Evolutionary conservation across 371 early-diverging fungal genomes (phyloP), one percentile per base, ranked within the genome.

Genomic region (Zychaea mexicana): DNA sequence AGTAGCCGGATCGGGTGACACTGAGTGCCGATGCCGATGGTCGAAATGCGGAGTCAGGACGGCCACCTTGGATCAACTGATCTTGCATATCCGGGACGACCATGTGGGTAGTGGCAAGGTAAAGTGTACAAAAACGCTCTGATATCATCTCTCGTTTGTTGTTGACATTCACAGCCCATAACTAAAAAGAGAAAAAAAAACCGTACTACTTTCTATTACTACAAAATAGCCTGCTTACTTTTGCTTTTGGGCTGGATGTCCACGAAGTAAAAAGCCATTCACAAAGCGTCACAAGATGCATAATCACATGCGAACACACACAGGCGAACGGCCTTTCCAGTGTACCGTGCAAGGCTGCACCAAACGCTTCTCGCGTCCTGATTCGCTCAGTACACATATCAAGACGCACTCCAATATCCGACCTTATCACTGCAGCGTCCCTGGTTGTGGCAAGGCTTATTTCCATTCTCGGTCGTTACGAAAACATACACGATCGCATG

Each of bases 261-360:
- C 83, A 28, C 87, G 96, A 46, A 76, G 77, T 62, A 78, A 83
- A 64, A 86, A 87, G 66, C 93, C 95, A 10, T 96, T 96, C 71
- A 84, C 91, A 27, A 94, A 96, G 69, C 79, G 96, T 12, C 96
- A 96, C 78, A 93, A 94, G 73, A 91, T 94, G 85, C 89, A 87
- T 57, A 93, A 94, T 66, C 96, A 96, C 68, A 68, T 92, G 69
- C 90, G 96, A 12, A 92, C 92, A 24, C 96, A 96, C 71, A 92
- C 93, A 22, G 93, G 94, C 8, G 91, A 92, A 73, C 77, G 88
- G 26, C 92, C 92, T 4, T 92, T 90, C 72, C 65, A 71, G 13
- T 81, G 78, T 30, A 57, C 64, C 7, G 68, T 64, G 22, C 60
- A 58, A 57, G 88, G 79, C 2, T 96, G 96, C 70, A 86, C 81